Percentiles rank a stretch among this genome's conserved stretches.
Evolutionary conservation across 768 basidiomycete genomes (phyloP).

Genomic region (Serendipita sp.): DNA sequence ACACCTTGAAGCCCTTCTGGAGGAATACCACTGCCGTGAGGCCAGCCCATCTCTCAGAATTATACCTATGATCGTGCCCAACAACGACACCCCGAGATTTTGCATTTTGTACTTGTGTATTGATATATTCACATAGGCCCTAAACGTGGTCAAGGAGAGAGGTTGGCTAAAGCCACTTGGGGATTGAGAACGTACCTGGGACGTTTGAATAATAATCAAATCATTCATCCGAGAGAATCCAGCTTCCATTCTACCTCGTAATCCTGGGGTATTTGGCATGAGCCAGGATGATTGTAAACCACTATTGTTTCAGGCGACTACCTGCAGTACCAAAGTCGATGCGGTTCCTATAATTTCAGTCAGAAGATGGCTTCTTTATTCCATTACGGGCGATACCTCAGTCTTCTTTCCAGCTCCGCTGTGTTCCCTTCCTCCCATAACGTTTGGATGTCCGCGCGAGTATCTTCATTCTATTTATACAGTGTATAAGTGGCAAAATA

Average conservation of each 20-base stretch:
- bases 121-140: constrained; percentile 65
- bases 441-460: constrained; percentile 15
- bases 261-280: constrained; percentile 27
- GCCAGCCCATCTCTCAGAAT: constrained; percentile 62
- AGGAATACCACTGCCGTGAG: constrained; percentile 61
- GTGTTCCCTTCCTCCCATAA: constrained; percentile 11
- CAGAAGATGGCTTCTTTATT: constrained; percentile 10
- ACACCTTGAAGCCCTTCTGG: constrained; percentile 46
- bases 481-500: neutral
- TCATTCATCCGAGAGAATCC: constrained; percentile 91
- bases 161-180: neutral
- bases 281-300: no score
- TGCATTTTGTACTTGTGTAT: constrained; percentile 37
- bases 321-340: constrained; percentile 86
- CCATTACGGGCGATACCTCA: constrained; percentile 12
- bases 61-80: constrained; percentile 73
- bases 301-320: constrained; percentile 14
- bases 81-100: constrained; percentile 53
- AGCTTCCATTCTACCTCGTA: constrained; percentile 72
- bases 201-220: constrained; percentile 63
- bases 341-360: constrained; percentile 22
- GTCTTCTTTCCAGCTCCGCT: constrained; percentile 14
- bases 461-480: constrained; percentile 13
- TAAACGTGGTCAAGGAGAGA: constrained; percentile 16
- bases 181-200: constrained; percentile 35